Evolutionary conservation across 2,329 filamentous ascomycete genomes (phyloP).

Genomic region (Colletotrichum tropicale): DNA sequence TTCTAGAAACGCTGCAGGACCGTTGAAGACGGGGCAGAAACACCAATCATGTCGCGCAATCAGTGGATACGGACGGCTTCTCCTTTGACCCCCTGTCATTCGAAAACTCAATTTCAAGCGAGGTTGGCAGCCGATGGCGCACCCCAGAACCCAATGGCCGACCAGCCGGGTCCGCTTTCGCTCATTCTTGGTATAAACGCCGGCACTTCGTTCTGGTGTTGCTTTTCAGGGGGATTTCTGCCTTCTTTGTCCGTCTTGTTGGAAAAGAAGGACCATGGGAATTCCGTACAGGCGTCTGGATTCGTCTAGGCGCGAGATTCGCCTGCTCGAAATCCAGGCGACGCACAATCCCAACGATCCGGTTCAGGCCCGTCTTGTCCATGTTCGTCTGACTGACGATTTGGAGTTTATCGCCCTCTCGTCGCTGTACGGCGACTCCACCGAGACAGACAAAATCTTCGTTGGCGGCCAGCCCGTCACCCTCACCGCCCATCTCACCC

Average conservation of each 20-base stretch:
- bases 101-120: not conserved
- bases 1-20: not conserved
- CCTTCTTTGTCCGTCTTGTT: not conserved
- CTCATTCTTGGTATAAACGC: slow-evolving; percentile 20
- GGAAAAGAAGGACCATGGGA: not conserved
- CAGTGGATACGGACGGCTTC: not conserved
- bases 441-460: slow-evolving; percentile 31
- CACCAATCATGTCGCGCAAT: not conserved
- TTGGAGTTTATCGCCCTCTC: slow-evolving; percentile 34
- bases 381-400: slow-evolving; percentile 28
- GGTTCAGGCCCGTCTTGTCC: slow-evolving; percentile 36
- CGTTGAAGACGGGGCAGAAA: not conserved
- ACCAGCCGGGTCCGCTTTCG: slow-evolving; percentile 5
- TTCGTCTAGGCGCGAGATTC: slow-evolving; percentile 30
- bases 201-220: slow-evolving; percentile 4
- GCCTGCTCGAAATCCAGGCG: slow-evolving; percentile 36
- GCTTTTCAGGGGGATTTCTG: not conserved
- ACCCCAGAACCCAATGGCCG: not conserved
- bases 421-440: slow-evolving; percentile 30
- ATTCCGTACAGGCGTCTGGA: slow-evolving; percentile 23
- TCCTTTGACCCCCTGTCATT: not conserved
- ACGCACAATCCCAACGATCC: slow-evolving; percentile 28
- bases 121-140: not conserved
- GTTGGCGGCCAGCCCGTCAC: slow-evolving; percentile 29
- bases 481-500: slow-evolving; percentile 30